A percentile compares a stretch with the other conserved stretches of the same genome.
Conservation (phyloP, 495 filamentous ascomycete genomes). For the Jackrogersella minutella region DNA sequence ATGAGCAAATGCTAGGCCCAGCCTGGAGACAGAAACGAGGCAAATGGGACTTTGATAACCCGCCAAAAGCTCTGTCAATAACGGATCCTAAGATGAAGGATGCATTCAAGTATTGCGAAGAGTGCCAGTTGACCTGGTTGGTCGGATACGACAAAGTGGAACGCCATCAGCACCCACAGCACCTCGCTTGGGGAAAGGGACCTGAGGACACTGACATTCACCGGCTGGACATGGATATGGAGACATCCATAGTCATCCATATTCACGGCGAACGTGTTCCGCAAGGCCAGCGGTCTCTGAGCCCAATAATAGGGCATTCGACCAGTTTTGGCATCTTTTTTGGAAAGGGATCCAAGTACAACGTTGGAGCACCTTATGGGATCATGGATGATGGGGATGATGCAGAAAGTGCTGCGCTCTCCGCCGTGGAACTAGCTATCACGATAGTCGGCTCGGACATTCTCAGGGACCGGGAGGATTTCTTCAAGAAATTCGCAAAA, state of each 20-base stretch:
- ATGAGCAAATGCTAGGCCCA: conserved; percentile 3
- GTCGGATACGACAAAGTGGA: background rate
- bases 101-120: conserved; percentile 4
- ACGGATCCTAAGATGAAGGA: conserved; percentile 6
- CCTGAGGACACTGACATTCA: background rate
- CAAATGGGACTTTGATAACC: conserved; percentile 8
- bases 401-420: background rate
- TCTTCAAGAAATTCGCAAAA: background rate
- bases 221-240: background rate
- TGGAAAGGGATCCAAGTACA: conserved; percentile 1
- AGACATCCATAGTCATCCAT: background rate
- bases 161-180: background rate
- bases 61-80: background rate
- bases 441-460: background rate
- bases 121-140: conserved; percentile 6
- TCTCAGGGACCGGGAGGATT: background rate
- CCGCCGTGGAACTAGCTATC: background rate
- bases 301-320: background rate
- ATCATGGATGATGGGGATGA: background rate
- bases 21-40: background rate
- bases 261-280: background rate
- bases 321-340: background rate
- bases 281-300: background rate
- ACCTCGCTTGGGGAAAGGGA: background rate
- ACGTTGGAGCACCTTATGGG: background rate